These are phyloP conservation scores for Syncephalis plumigaleata DNA, from an alignment of 371 early-diverging fungal species.

Conservation along the genomic window DNA sequence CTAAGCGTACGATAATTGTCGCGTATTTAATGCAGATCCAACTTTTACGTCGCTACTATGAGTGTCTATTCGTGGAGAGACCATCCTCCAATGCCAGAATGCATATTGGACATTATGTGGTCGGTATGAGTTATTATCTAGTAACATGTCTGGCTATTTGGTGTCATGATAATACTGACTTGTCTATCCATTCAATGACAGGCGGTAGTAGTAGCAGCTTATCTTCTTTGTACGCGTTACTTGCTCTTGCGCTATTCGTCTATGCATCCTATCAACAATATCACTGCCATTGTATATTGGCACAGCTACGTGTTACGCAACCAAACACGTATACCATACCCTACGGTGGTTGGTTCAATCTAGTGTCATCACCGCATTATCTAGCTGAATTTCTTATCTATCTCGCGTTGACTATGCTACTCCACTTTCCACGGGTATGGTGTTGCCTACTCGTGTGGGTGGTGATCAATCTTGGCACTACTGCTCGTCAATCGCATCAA, in stretches of 20 bases:
- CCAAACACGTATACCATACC: conserved; percentile 28
- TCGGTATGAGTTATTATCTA: conserved; percentile 50
- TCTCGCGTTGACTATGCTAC: conserved; percentile 10
- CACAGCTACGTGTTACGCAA: conserved; percentile 20
- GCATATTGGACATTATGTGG: conserved; percentile 43
- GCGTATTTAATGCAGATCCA: conserved; percentile 24
- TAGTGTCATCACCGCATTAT: conserved; percentile 49
- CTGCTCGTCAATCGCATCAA: conserved; percentile 33
- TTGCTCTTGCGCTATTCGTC: conserved; percentile 17
- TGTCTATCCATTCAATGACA: too few species aligned
- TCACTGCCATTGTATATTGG: conserved; percentile 42
- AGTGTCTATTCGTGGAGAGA: conserved; percentile 33
- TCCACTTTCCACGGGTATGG: conserved; percentile 13
- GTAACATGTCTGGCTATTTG: conserved; percentile 27
- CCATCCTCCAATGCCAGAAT: conserved; percentile 34
- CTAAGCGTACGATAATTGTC: too few species aligned
- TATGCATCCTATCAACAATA: conserved; percentile 35
- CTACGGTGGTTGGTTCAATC: conserved; percentile 50
- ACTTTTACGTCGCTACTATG: conserved; percentile 37
- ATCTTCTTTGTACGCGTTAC: too few species aligned
- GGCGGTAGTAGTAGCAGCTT: too few species aligned
- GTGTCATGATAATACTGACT: too few species aligned
- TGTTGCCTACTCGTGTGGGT: conserved; percentile 33
- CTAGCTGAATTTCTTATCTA: conserved; percentile 59
- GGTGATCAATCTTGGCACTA: conserved; percentile 31